Conservation (phyloP, 495 filamentous ascomycete genomes). For the Lichenothelia convexa region DNA sequence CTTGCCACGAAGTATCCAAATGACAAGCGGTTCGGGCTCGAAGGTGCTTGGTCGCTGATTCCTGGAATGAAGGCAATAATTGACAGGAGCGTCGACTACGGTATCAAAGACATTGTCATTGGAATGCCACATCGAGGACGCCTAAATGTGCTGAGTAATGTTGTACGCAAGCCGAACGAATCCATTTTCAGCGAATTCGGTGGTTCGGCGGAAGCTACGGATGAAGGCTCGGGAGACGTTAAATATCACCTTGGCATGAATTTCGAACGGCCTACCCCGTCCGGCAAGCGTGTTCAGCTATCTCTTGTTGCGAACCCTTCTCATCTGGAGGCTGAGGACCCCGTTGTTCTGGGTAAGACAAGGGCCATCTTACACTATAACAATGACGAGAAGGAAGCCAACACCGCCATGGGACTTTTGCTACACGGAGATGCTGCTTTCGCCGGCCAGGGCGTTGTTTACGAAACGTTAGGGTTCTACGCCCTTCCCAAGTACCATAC, state of each 20-base stretch:
- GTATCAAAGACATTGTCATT: constrained; percentile 96
- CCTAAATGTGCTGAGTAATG: constrained; percentile 94
- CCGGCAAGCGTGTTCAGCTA: constrained; percentile 94
- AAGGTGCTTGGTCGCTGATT: constrained; percentile 89
- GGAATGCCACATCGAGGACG: constrained; percentile 98
- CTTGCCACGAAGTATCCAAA: constrained; percentile 94
- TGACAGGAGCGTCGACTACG: constrained; percentile 93
- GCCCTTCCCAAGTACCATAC: constrained; percentile 88
- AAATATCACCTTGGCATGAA: constrained; percentile 99
- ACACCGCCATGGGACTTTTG: constrained; percentile 83
- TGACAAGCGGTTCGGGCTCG: constrained; percentile 96
- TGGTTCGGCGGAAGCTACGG: constrained; percentile 68
- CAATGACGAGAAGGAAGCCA: constrained; percentile 73
- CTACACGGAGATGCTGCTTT: constrained; percentile 96
- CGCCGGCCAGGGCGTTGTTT: constrained; percentile 88
- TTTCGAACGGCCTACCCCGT: constrained; percentile 95
- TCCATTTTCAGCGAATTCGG: constrained; percentile 98
- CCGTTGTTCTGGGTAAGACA: constrained; percentile 92
- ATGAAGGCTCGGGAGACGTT: constrained; percentile 95
- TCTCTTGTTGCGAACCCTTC: constrained; percentile 97
- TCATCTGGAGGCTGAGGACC: constrained; percentile 95
- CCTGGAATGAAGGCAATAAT: constrained; percentile 99
- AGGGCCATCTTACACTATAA: constrained; percentile 98
- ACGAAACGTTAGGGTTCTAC: constrained; percentile 97
- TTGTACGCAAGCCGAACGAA: constrained; percentile 96